Evolutionary conservation across 2,329 filamentous ascomycete genomes (phyloP), one percentile per base, ranked within the genome.

Genomic region (Clonostachys rosea): DNA sequence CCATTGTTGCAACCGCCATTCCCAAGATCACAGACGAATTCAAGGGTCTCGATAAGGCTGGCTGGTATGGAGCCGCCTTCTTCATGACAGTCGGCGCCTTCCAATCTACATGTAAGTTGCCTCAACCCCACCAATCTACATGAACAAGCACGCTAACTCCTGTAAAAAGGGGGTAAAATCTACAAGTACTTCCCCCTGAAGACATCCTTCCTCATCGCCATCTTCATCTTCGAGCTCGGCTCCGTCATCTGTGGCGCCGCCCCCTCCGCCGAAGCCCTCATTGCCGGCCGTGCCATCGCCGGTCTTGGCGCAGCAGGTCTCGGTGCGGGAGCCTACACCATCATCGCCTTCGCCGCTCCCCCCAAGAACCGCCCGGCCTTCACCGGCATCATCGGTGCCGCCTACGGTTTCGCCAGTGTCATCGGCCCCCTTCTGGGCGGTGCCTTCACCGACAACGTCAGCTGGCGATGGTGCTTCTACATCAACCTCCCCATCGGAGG

Each of bases 11-110:
- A 5, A 79, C 76, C 0, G 77, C 76, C 10, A 78, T 81, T 39
- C 77, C 77, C 10, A 75, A 74, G 50, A 79, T 81, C 55, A 79
- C 77, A 2, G 71, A 70, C 52, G 69, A 76, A 39, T 76, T 78
- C 62, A 65, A 74, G 48, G 67, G 72, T 43, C 67, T 80, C 16
- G 67, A 70, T 35, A 73, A 80, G 50, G 71, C 79, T 12, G 73
- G 75, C 18, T 84, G 81, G 81, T 84, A 84, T 53, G 78, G 76
- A 3, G 70, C 75, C 14, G 75, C 75, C 40, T 80, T 74, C 53
- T 76, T 78, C 59, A 64, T 78, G 53, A 74, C 72, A 2, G 57
- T 73, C 33, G 73, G 67, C 10, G 64, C 63, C 48, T 66, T 71
- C 54, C 71, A 74, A 55, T 68, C 70, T 40, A 64, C 66, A 14